Base-by-base conservation (phyloP, 2,329 filamentous ascomycete genomes). In the Pseudomassariella vexata region DNA sequence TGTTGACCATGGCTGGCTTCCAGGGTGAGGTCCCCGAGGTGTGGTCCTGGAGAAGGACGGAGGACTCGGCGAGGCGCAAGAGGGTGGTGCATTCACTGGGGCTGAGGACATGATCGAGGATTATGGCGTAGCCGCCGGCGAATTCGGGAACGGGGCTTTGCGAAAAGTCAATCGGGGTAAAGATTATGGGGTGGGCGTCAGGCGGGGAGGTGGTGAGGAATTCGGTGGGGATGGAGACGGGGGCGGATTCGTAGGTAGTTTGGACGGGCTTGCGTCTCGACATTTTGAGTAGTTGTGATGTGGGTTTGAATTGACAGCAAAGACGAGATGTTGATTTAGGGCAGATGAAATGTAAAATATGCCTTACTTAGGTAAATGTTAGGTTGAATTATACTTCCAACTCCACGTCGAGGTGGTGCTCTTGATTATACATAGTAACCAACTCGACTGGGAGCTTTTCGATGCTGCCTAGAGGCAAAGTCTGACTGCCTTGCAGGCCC, bases 1-100 rank as follows among this genome's bases (percentile, higher is more conserved):
- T 54, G 49, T 82, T 82, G 36, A 89, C 67, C 54, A 85, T 67
- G 0, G 85, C 85, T 2, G 76, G 73, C 30, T 68, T 64, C 85
- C 85, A 90, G 2, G 62, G 55, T 37, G 47, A 59, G 2, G 44
- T 48, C 21, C 36, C 39, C 3, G 14, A 30, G 14, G 23, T 25
- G 15, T 53, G 54, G 36, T 59, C 61, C 23, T 59, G 48, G 43
- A 75, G 69, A 9, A 70, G 71, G 5, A 68, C 64, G 32, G 62
- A 65, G 11, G 70, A 55, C 48, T 78, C 73, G 8, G 70, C 70
- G 5, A 76, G 56, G 9, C 37, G 16, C 5, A 73, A 40, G 0
- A 86, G 62, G 19, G 65, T 48, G 0, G 37, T 43, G 19, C 46
- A 42, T 35, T 49, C 46, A 5, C 43, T 41, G 3, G 41, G 43